Evolutionary conservation across 176 grass and related monocot species (phyloP), one percentile per base, ranked within the genome.

Genomic region (Phoenix roebelenii): DNA sequence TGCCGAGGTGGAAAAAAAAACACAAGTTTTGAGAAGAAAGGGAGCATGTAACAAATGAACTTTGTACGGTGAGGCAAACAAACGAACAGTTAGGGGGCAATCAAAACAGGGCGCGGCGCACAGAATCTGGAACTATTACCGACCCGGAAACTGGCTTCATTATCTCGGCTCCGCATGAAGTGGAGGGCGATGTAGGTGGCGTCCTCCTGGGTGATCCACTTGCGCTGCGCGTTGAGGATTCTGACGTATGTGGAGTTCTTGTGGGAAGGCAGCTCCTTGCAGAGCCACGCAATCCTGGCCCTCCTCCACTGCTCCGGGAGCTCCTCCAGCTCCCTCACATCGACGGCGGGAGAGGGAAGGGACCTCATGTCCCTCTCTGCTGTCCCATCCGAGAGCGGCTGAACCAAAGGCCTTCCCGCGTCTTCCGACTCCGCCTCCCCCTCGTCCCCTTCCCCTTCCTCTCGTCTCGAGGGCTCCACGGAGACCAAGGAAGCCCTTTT

Each of bases 241-340:
- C 93, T 85, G 63, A 86, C 86, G 61, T 83, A 82, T 50, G 87
- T 92, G 73, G 87, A 85, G 51, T 88, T 81, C 70, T 88, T 98
- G 81, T 98, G 80, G 28, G 93, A 66, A n/a, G 93, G 93, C 54
- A 92, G 84, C 73, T 98, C 93, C 84, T 98, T 98, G 68, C 93
- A 98, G 49, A 98, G 93, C 93, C 93, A 98, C 3, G 93, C 93
- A 25, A 98, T 88, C 79, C 74, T 85, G 4, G 93, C 76, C 58
- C 93, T 77, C 74, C 93, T 79, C 93, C 93, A 98, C 69, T 83
- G 70, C 93, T 98, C 93, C 5, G 87, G 87, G 50, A 98, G 74
- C 59, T 92, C 93, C 67, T 91, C 93, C 48, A 98, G 80, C 67
- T 92, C 83, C 23, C 67, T 67, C 69, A 88, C 84, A 63, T 81